These are phyloP conservation scores for Excoecaria cochinchinensis DNA, from an alignment of 345 rosid genomes.

Conservation along the genomic window DNA sequence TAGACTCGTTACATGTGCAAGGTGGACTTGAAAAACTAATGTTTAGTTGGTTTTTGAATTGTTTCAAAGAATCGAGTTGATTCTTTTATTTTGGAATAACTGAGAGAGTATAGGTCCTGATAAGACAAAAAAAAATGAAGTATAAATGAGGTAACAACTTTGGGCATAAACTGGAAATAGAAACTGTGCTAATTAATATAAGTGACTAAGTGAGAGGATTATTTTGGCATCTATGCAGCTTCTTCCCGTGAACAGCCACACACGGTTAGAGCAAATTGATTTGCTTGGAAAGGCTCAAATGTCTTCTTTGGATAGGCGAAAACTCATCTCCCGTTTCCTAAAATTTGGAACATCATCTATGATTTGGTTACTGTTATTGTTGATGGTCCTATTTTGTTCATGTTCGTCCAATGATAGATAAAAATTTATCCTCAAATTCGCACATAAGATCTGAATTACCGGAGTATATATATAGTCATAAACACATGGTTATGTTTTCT, in stretches of 20 bases:
- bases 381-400: background rate
- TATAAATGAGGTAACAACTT: background rate
- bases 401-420: background rate
- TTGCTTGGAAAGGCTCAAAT: background rate
- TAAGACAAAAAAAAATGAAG: background rate
- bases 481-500: too few species aligned
- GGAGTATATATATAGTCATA: too few species aligned
- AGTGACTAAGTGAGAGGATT: background rate
- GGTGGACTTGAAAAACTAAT: too few species aligned
- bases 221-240: background rate
- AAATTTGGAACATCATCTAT: background rate
- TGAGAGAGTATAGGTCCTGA: background rate
- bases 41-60: too few species aligned
- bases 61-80: too few species aligned
- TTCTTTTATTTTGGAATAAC: too few species aligned
- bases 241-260: background rate
- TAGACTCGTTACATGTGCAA: too few species aligned
- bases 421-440: too few species aligned
- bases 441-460: too few species aligned
- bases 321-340: slow-evolving; percentile 19
- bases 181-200: background rate
- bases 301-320: background rate
- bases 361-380: background rate
- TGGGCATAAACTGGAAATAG: background rate
- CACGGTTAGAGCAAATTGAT: slow-evolving; percentile 1